Evolutionary conservation across 768 basidiomycete genomes (phyloP).

Genomic region (Naganishia friedmannii): DNA sequence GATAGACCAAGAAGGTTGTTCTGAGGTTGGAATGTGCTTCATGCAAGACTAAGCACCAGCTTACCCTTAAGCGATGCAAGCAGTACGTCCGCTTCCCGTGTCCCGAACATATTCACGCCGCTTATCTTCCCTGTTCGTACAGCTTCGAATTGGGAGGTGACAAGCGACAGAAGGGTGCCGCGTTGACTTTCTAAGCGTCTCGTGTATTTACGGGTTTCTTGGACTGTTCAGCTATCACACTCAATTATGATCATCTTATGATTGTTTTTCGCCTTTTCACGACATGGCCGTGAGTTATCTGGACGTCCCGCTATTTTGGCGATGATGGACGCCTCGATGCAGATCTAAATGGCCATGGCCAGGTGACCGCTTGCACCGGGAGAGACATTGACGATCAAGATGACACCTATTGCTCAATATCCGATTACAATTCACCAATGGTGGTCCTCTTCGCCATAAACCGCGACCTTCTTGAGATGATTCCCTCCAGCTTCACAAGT

Average conservation of each 20-base stretch:
- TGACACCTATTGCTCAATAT: too few relatives aligned
- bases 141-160: constrained; percentile 99
- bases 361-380: too few relatives aligned
- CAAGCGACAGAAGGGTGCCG: constrained; percentile 99
- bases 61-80: constrained; percentile 97
- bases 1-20: constrained; percentile 91
- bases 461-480: too few relatives aligned
- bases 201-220: constrained; percentile 11
- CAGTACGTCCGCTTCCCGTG: constrained; percentile 64
- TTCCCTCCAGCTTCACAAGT: too few relatives aligned
- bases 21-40: constrained; percentile 93
- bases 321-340: too few relatives aligned
- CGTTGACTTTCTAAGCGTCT: constrained; percentile 67
- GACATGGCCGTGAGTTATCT: not conserved
- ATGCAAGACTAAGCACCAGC: constrained; percentile 98
- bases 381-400: too few relatives aligned
- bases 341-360: too few relatives aligned
- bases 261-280: not conserved
- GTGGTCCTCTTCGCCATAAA: too few relatives aligned
- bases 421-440: too few relatives aligned
- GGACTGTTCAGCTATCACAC: constrained; percentile 6
- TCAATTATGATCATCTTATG: too few relatives aligned
- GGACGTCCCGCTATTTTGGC: too few relatives aligned
- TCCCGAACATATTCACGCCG: constrained; percentile 15
- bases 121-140: not conserved